Conservation (phyloP, 139 green algal genomes). For the Chlorella sp. region DNA sequence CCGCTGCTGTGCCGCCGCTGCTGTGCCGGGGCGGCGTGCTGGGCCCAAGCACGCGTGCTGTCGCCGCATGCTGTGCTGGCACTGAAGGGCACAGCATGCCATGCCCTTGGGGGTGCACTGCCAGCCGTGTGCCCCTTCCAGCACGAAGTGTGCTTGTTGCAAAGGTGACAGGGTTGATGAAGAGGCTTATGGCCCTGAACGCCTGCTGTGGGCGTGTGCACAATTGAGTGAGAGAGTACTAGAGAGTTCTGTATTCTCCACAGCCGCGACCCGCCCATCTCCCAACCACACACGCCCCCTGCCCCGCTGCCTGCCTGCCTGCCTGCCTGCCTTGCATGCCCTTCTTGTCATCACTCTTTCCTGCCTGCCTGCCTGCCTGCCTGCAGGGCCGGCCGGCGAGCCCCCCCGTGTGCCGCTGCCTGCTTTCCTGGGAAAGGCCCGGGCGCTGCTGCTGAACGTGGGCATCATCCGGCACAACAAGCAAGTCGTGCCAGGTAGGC, state of each 20-base stretch:
- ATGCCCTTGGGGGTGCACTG: background rate
- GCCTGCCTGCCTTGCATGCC: background rate
- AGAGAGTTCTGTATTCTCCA: too few species aligned
- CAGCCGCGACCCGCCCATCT: too few species aligned
- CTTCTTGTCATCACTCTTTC: background rate
- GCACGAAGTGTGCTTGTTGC: too few species aligned
- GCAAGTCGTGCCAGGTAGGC: too few species aligned
- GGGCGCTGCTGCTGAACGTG: slow-evolving; percentile 51
- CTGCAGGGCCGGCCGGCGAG: slow-evolving; percentile 26
- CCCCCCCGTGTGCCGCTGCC: background rate
- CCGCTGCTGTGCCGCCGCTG: background rate
- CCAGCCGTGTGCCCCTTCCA: too few species aligned
- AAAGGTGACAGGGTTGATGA: too few species aligned
- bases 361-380: background rate
- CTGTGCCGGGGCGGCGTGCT: background rate
- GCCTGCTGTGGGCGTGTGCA: background rate
- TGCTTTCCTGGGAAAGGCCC: slow-evolving; percentile 62
- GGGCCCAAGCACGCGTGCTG: background rate
- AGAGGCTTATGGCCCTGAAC: too few species aligned
- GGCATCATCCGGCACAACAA: slow-evolving; percentile 53
- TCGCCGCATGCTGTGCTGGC: background rate
- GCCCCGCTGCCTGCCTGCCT: background rate
- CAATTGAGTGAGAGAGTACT: too few species aligned
- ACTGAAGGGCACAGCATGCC: too few species aligned
- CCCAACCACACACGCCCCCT: too few species aligned